A percentile compares a stretch with the other conserved stretches of the same genome.
Conservation (phyloP, 2,329 filamentous ascomycete species). For the Ophiostoma australiae region DNA sequence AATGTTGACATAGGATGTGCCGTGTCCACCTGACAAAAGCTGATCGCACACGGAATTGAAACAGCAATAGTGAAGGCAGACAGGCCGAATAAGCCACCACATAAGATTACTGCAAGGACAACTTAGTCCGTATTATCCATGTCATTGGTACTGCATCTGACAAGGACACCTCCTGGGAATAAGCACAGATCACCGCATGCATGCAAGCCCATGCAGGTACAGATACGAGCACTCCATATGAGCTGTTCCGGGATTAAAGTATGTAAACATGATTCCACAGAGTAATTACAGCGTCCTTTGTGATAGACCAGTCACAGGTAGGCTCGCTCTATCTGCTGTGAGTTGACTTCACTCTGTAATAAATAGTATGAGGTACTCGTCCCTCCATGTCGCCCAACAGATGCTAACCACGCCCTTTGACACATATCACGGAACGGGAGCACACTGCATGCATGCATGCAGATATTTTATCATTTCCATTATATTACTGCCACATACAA, state of each 20-base stretch:
- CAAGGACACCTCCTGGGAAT: constrained; percentile 2
- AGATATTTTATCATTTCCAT: neutral
- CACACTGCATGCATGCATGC: neutral
- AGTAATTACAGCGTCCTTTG: neutral
- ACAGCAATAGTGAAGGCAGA: neutral
- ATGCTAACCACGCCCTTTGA: neutral
- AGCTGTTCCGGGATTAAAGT: neutral
- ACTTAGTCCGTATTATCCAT: neutral
- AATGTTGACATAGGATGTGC: neutral
- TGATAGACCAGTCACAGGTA: neutral
- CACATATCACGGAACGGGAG: neutral
- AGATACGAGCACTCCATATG: neutral
- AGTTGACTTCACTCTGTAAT: neutral
- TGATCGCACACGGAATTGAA: neutral
- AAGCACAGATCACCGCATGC: neutral
- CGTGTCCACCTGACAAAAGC: neutral
- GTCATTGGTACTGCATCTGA: neutral
- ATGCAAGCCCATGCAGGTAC: constrained; percentile 19
- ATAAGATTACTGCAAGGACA: neutral
- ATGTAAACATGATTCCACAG: neutral
- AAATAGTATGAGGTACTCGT: neutral
- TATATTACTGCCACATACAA: neutral
- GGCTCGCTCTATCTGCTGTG: neutral
- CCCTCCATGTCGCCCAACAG: neutral
- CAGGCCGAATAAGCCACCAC: neutral